These are phyloP conservation scores for Colletotrichum sp. DNA, from an alignment of 2,329 filamentous ascomycete genomes.

Conservation along the genomic window DNA sequence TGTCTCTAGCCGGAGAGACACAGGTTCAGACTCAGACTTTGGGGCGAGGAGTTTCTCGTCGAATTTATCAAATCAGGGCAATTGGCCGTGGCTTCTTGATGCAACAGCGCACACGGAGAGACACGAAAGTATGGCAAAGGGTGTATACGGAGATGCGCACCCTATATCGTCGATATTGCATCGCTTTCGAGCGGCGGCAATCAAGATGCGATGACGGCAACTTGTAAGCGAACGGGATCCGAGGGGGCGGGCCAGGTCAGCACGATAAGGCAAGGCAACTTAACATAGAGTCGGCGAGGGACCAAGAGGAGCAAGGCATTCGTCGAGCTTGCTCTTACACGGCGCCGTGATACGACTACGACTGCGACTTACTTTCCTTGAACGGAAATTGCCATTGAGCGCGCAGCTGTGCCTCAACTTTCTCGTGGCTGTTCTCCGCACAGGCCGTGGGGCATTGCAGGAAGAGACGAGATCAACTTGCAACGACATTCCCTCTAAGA, in stretches of 20 bases:
- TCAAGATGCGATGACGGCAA: not conserved
- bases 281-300: not conserved
- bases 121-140: not conserved
- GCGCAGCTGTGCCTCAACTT: not conserved
- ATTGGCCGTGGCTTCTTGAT: conserved; percentile 7
- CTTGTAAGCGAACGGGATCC: not conserved
- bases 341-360: not conserved
- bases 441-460: not conserved
- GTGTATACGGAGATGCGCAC: not conserved
- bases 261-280: not conserved
- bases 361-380: not conserved
- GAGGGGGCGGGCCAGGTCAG: not conserved
- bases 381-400: not conserved
- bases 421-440: not conserved
- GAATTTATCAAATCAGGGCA: not conserved
- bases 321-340: not conserved
- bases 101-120: not conserved
- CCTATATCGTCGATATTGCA: not conserved
- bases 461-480: not conserved
- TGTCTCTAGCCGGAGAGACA: conserved; percentile 18
- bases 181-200: not conserved
- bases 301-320: not conserved
- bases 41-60: not conserved
- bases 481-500: not conserved
- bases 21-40: conserved; percentile 5